Percentiles rank a stretch among this genome's conserved stretches.
Conservation (phyloP, 106 monocot genomes). For the Apostasia shenzhenica region DNA sequence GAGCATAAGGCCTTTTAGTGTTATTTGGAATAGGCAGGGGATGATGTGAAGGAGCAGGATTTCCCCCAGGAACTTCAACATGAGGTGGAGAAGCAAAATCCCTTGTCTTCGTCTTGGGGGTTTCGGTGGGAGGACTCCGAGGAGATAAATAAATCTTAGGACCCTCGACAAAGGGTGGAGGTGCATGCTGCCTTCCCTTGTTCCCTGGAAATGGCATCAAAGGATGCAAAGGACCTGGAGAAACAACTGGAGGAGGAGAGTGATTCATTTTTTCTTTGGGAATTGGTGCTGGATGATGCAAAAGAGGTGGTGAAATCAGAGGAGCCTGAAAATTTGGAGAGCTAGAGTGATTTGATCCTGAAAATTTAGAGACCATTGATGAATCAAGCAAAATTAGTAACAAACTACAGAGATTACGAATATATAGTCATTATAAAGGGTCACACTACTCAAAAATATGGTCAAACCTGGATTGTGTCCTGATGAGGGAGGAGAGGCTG, state of each 20-base stretch:
- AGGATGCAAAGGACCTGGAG: slow-evolving; percentile 22
- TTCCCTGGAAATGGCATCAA: slow-evolving; percentile 15
- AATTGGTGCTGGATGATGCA: neutral
- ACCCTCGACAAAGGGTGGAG: slow-evolving; percentile 23
- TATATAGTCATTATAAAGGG: neutral
- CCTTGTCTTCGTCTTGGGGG: slow-evolving; percentile 4
- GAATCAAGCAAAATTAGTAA: neutral
- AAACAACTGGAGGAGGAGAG: slow-evolving; percentile 6
- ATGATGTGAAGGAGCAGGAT: slow-evolving; percentile 18
- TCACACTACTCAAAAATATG: neutral
- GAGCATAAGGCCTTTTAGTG: slow-evolving; percentile 15
- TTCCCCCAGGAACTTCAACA: neutral
- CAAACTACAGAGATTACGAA: neutral
- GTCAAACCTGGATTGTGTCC: slow-evolving; percentile 41
- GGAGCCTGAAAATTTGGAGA: neutral
- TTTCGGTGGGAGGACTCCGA: neutral
- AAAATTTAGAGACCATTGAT: neutral
- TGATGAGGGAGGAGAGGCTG: slow-evolving; percentile 28
- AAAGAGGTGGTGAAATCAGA: neutral
- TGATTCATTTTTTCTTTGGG: neutral
- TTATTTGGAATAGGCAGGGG: slow-evolving; percentile 17
- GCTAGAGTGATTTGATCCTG: neutral
- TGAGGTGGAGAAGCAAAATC: slow-evolving; percentile 10
- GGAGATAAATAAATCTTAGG: slow-evolving; percentile 1
- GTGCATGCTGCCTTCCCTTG: slow-evolving; percentile 16